Percentiles rank a stretch among this genome's conserved stretches.
phyloP scores from a whole-genome alignment of 2,329 filamentous ascomycete genomes.

The Aspergillus texensis region DNA sequence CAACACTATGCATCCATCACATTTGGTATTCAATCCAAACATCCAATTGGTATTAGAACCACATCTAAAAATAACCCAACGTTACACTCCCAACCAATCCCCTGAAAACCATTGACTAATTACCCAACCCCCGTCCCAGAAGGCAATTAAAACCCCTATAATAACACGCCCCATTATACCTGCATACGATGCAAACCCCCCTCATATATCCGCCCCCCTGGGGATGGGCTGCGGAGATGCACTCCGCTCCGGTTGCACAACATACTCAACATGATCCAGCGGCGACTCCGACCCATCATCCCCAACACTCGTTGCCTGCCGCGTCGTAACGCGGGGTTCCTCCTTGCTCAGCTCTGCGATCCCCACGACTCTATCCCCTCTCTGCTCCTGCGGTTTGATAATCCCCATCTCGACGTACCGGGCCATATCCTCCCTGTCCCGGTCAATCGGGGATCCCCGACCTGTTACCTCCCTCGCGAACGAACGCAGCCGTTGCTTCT shows the following conservation, averaged over 20 bases:
- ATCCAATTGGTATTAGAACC: background rate
- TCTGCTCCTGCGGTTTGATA: conserved; percentile 12
- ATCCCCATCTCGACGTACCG: conserved; percentile 18
- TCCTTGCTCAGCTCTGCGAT: background rate
- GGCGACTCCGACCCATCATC: background rate
- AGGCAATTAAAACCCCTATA: background rate
- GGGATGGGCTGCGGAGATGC: conserved; percentile 3
- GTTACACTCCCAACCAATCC: background rate
- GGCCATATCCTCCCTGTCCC: conserved; percentile 10
- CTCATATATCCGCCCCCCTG: background rate
- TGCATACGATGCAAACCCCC: background rate
- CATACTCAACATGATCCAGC: conserved; percentile 10
- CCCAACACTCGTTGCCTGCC: conserved; percentile 2
- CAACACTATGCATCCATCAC: background rate
- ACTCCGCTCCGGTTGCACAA: conserved; percentile 5
- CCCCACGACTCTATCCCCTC: background rate
- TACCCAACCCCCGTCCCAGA: background rate
- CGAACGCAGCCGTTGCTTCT: conserved; percentile 4
- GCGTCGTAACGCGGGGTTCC: conserved; percentile 8
- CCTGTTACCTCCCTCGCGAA: conserved; percentile 11
- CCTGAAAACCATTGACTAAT: background rate
- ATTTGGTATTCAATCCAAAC: background rate
- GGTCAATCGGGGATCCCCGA: background rate
- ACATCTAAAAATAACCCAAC: background rate
- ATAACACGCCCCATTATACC: background rate